Conservation (phyloP, 139 green algal species). For the Pleodorina starrii region DNA sequence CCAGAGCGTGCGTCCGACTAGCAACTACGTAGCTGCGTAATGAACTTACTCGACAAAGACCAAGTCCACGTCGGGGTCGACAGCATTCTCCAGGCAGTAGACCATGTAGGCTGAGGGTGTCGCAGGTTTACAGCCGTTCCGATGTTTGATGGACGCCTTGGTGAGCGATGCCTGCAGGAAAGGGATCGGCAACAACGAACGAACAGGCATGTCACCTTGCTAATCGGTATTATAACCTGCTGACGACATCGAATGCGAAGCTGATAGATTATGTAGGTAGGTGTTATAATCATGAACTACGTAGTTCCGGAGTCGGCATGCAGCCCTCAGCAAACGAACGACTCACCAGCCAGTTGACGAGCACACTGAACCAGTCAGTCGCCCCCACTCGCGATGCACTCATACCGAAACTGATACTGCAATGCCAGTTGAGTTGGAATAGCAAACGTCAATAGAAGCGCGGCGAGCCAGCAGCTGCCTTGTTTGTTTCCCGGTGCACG, state of each 20-base stretch:
- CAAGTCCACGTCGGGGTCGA: neutral
- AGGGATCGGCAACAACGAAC: neutral
- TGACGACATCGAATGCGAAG: neutral
- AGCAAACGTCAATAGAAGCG: neutral
- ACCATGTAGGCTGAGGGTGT: neutral
- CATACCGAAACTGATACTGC: neutral
- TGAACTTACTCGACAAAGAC: slow-evolving; percentile 1
- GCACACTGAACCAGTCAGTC: neutral
- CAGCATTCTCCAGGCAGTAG: neutral
- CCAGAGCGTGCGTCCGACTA: too few relatives aligned
- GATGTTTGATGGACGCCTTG: neutral
- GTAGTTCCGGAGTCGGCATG: too few relatives aligned
- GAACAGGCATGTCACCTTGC: neutral
- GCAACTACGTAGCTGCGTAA: too few relatives aligned
- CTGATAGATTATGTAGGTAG: too few relatives aligned
- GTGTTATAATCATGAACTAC: too few relatives aligned
- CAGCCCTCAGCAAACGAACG: too few relatives aligned
- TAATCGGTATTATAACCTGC: neutral
- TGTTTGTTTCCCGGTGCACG: neutral
- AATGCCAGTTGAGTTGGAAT: neutral
- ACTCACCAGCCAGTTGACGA: neutral
- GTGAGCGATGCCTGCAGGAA: neutral
- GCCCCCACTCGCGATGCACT: neutral
- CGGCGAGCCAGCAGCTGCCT: too few relatives aligned
- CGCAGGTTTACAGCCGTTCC: neutral